These are phyloP conservation scores for Phytophthora kernoviae DNA, from an alignment of 352 stramenopile genomes.

Conservation along the genomic window DNA sequence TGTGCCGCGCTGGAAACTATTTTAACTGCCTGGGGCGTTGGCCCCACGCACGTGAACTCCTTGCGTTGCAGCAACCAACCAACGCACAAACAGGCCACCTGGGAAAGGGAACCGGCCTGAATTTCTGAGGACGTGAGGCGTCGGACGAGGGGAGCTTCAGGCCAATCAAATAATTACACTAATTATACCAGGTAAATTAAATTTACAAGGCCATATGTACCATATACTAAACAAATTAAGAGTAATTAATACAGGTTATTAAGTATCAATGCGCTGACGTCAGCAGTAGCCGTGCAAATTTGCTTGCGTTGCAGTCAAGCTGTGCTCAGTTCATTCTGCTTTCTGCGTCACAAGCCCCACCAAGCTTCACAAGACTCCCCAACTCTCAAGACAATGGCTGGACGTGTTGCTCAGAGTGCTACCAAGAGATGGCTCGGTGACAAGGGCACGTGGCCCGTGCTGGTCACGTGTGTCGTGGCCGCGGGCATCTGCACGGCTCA, in stretches of 20 bases:
- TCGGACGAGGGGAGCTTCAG: conserved; percentile 17
- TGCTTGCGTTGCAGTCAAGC: neutral
- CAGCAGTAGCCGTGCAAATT: conserved; percentile 17
- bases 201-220: neutral
- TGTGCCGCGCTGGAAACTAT: conserved; percentile 20
- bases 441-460: conserved; percentile 76
- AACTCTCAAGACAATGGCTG: conserved; percentile 35
- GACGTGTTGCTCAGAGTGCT: conserved; percentile 51
- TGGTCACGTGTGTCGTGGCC: conserved; percentile 71
- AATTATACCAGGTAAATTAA: conserved; percentile 3
- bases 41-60: conserved; percentile 4
- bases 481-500: conserved; percentile 71
- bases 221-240: neutral
- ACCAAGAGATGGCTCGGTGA: conserved; percentile 78
- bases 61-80: conserved; percentile 27
- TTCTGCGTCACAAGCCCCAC: conserved; percentile 52
- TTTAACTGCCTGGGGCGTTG: conserved; percentile 24
- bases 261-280: conserved; percentile 19
- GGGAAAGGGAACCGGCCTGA: conserved; percentile 16
- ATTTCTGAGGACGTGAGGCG: conserved; percentile 29
- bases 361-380: conserved; percentile 4
- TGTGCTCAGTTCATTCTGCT: conserved; percentile 57
- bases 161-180: conserved; percentile 22
- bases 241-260: conserved; percentile 17
- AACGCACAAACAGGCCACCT: neutral